Evolutionary conservation across 495 filamentous ascomycete species (phyloP).

Genomic region (Penicillium cataractarum): DNA sequence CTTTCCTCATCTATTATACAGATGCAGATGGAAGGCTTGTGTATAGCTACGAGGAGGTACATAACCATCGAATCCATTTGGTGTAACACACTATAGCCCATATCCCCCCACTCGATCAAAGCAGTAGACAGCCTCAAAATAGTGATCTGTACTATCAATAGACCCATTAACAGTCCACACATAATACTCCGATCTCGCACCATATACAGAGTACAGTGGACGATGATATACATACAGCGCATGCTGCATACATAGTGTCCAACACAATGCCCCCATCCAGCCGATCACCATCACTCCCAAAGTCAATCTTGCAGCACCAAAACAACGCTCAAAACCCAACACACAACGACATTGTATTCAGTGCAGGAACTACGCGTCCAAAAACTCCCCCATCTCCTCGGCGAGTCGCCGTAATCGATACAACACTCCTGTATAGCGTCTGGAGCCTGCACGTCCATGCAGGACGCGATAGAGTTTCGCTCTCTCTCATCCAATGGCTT

Average conservation of each 20-base stretch:
- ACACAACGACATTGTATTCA: neutral
- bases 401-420: neutral
- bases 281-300: neutral
- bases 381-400: neutral
- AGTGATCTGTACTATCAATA: neutral
- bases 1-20: neutral
- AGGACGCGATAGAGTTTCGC: conserved; percentile 18
- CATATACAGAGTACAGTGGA: neutral
- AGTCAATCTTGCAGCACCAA: conserved; percentile 1
- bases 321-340: neutral
- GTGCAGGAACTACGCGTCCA: neutral
- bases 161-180: neutral
- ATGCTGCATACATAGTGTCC: neutral
- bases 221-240: neutral
- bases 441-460: conserved; percentile 10
- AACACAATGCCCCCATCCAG: neutral
- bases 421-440: neutral
- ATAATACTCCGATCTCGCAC: neutral
- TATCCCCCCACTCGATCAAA: too few species aligned
- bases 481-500: neutral
- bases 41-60: neutral
- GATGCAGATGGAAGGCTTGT: neutral
- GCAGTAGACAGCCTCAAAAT: neutral
- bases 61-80: neutral
- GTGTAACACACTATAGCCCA: too few species aligned